A percentile compares a stretch with the other conserved stretches of the same genome.
Conservation (phyloP, 192 early-diverging fungal species). For the Podochytrium sp. region DNA sequence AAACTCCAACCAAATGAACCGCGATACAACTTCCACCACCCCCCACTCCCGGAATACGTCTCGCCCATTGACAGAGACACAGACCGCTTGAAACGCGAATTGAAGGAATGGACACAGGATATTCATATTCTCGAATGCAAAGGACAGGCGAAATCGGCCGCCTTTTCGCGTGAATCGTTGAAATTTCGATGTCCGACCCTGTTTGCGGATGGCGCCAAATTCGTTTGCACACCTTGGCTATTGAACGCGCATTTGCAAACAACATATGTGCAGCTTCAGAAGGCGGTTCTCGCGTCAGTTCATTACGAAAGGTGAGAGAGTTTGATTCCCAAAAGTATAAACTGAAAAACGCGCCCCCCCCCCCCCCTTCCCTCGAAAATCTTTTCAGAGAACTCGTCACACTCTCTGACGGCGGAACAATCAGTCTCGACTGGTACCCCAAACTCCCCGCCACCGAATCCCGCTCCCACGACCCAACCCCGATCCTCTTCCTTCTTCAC, state of each 20-base stretch:
- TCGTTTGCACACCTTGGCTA: not conserved
- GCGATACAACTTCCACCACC: not conserved
- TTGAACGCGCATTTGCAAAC: conserved; percentile 11
- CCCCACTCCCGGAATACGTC: not conserved
- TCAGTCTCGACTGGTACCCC: conserved; percentile 88
- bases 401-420: conserved; percentile 79
- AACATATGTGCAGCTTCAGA: not conserved
- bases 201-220: conserved; percentile 1
- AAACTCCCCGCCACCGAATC: conserved; percentile 28
- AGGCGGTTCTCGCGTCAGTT: not conserved
- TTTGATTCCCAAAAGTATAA: too few species aligned
- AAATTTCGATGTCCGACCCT: conserved; percentile 1
- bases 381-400: conserved; percentile 48
- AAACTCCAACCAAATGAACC: not conserved
- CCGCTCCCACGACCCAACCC: conserved; percentile 47
- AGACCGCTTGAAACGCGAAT: not conserved
- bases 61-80: conserved; percentile 8
- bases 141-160: not conserved
- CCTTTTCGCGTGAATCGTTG: not conserved
- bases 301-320: conserved; percentile 5
- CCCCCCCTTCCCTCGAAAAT: not conserved
- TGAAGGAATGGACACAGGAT: not conserved
- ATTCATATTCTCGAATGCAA: not conserved
- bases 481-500: conserved; percentile 82
- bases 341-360: not conserved